Conservation (phyloP, 129 eudicot genomes). For the Chrysanthemum seticuspe region DNA sequence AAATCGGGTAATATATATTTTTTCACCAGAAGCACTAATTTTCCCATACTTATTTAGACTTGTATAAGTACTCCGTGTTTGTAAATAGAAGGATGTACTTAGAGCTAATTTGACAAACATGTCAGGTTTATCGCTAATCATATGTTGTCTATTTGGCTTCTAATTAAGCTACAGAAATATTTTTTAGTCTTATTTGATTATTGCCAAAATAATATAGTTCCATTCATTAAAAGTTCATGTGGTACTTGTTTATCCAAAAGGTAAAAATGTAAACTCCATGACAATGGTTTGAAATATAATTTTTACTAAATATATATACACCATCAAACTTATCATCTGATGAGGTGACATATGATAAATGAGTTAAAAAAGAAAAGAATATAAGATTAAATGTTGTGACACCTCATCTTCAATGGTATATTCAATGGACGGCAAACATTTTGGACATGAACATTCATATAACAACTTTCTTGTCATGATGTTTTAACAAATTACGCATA, state of each 20-base stretch:
- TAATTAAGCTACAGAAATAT: not conserved
- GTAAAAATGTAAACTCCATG: not conserved
- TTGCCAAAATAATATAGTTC: too few relatives aligned
- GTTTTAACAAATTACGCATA: too few relatives aligned
- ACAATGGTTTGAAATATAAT: not conserved
- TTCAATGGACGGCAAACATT: too few relatives aligned
- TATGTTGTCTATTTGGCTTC: not conserved
- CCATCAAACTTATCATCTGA: not conserved
- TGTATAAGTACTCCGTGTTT: not conserved
- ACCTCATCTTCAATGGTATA: too few relatives aligned
- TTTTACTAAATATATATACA: not conserved
- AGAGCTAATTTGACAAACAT: not conserved
- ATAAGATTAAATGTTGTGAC: too few relatives aligned
- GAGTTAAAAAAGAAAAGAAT: not conserved
- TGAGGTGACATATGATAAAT: not conserved
- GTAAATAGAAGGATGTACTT: too few relatives aligned
- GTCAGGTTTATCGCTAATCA: not conserved
- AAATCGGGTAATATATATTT: slow-evolving; percentile 65
- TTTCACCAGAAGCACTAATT: not conserved
- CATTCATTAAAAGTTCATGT: not conserved
- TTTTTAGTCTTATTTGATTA: too few relatives aligned
- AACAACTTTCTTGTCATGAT: too few relatives aligned
- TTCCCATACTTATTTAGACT: not conserved
- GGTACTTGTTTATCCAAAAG: not conserved
- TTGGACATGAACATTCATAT: too few relatives aligned